Base-by-base conservation (phyloP, 2,329 filamentous ascomycete genomes). In the Ilyonectria sp. region DNA sequence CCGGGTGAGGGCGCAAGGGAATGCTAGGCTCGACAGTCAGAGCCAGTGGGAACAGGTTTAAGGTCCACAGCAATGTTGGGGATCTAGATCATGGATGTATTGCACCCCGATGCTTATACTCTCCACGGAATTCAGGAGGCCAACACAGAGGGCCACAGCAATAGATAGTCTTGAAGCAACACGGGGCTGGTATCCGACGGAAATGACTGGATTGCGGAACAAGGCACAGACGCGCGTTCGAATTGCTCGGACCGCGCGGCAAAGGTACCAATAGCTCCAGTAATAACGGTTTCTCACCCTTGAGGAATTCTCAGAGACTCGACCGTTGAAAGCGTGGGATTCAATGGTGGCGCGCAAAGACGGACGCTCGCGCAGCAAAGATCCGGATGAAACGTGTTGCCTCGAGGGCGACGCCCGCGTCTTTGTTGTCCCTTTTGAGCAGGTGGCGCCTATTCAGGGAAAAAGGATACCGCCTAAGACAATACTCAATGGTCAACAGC, bases 391-490 rank as follows among this genome's bases (percentile, higher is more conserved):
- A 68, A 72, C 70, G 70, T 72, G 70, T 69, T 71, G 50, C 56
- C 55, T 69, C 31, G 64, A 65, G 37, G 46, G 31, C 35, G 50
- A 56, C 43, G 56, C 44, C 50, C 53, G 52, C 55, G 35, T 37
- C 66, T 69, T 70, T 70, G 60, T 61, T 37, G 31, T 65, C 58
- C 55, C 29, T 33, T 71, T 75, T 54, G 68, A 65, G 60, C 26
- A 40, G 37, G 73, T 72, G 73, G 73, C 68, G 71, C 70, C 56
- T 61, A 71, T 73, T 65, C 72, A 50, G 53, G 33, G 58, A 15
- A 2, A 49, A 44, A 37, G 35, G 3, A 15, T 31, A 29, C 47
- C 33, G 37, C 43, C 37, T 46, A 29, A 52, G 47, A 49, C 40
- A 26, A 35, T 54, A 21, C 47, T 21, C 44, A 49, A 11, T 17